Evolutionary conservation across 2,329 filamentous ascomycete species (phyloP).

Genomic region (Alternaria sp.): DNA sequence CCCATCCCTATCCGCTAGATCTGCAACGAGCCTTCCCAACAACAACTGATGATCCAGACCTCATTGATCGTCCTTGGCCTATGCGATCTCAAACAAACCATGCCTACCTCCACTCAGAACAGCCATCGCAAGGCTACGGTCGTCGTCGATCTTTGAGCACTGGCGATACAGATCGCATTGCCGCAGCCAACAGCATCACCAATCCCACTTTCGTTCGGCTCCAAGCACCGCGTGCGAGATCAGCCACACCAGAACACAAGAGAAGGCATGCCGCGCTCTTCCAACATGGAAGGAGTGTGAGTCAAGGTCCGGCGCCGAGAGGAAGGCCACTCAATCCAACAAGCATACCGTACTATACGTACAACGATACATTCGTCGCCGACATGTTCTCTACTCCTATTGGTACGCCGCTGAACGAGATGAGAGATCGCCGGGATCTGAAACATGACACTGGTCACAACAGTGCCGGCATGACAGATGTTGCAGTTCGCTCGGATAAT

Average conservation of each 20-base stretch:
- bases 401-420: slow-evolving; percentile 17
- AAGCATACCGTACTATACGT: slow-evolving; percentile 11
- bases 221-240: slow-evolving; percentile 19
- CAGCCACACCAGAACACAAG: slow-evolving; percentile 7
- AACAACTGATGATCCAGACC: background rate
- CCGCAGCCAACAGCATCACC: background rate
- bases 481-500: background rate
- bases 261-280: slow-evolving; percentile 1
- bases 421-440: background rate
- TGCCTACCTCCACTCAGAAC: slow-evolving; percentile 2
- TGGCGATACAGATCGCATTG: slow-evolving; percentile 22
- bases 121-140: slow-evolving; percentile 9
- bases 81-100: slow-evolving; percentile 12
- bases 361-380: background rate
- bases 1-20: slow-evolving; percentile 26
- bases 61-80: slow-evolving; percentile 7
- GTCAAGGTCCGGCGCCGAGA: slow-evolving; percentile 5
- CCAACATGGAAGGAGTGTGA: slow-evolving; percentile 9
- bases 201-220: slow-evolving; percentile 35
- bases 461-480: background rate
- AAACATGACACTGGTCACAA: background rate
- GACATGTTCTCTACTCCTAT: slow-evolving; percentile 19
- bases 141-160: slow-evolving; percentile 42
- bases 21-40: slow-evolving; percentile 14
- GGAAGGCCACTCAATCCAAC: slow-evolving; percentile 5